A percentile compares a stretch with the other conserved stretches of the same genome.
phyloP scores from a whole-genome alignment of 768 basidiomycete genomes.

The Tulasnella calospora region DNA sequence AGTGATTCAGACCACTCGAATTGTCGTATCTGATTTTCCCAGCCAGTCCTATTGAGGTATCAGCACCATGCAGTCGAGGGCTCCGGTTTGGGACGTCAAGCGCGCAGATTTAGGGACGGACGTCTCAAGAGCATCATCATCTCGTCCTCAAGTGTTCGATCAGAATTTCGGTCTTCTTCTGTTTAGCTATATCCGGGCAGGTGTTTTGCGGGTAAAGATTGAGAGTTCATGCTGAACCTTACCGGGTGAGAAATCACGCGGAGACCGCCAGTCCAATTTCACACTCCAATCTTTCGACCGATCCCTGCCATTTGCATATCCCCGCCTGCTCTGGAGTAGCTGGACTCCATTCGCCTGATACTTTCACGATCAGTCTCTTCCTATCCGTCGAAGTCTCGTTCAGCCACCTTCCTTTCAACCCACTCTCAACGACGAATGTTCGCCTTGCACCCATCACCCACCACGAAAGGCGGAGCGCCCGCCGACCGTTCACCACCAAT shows the following conservation, averaged over 20 bases:
- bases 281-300: not conserved
- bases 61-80: too few species aligned
- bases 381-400: not conserved
- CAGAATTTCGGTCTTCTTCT: too few species aligned
- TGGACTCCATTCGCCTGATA: not conserved
- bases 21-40: too few species aligned
- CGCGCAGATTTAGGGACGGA: too few species aligned
- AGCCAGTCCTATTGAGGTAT: too few species aligned
- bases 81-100: too few species aligned
- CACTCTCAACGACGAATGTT: constrained; percentile 23
- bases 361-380: not conserved
- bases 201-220: too few species aligned
- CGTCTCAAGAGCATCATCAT: too few species aligned
- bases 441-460: constrained; percentile 27
- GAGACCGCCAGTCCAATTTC: not conserved
- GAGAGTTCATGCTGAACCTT: not conserved
- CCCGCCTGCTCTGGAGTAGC: not conserved
- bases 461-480: constrained; percentile 18
- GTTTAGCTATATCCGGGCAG: too few species aligned
- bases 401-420: not conserved
- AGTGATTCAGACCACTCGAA: too few species aligned
- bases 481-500: constrained; percentile 32
- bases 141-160: too few species aligned
- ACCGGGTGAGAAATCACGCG: not conserved
- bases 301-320: not conserved